phyloP scores from a whole-genome alignment of 805 yeast species.

The Nakazawaea wyomingensis region DNA sequence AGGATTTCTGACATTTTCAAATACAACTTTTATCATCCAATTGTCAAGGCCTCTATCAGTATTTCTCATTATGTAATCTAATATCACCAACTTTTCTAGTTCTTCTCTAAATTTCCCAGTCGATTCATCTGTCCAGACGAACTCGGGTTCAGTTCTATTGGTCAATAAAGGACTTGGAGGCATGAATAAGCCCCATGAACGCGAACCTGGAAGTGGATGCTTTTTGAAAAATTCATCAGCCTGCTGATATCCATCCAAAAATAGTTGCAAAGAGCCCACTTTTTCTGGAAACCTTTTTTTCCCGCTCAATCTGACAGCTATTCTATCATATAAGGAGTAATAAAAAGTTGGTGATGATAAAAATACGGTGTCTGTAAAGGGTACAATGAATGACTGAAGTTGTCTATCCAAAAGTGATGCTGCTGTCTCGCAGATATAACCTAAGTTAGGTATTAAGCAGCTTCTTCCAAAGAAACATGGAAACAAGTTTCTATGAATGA shows the following conservation, averaged over 20 bases:
- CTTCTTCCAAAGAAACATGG: slow-evolving; percentile 76
- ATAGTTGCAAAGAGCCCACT: slow-evolving; percentile 64
- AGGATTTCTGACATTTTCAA: slow-evolving; percentile 23
- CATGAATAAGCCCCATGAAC: slow-evolving; percentile 14
- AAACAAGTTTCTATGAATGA: slow-evolving; percentile 69
- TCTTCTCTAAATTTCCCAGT: slow-evolving; percentile 52
- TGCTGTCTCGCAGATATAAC: slow-evolving; percentile 68
- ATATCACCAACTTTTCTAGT: slow-evolving; percentile 61
- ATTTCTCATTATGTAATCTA: slow-evolving; percentile 69
- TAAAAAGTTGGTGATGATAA: slow-evolving; percentile 46
- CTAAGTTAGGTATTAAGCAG: slow-evolving; percentile 67
- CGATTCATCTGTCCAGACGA: slow-evolving; percentile 49
- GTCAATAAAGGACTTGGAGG: background rate
- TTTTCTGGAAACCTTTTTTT: slow-evolving; percentile 35
- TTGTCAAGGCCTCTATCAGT: slow-evolving; percentile 73
- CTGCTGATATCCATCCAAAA: slow-evolving; percentile 50
- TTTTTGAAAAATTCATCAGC: slow-evolving; percentile 55
- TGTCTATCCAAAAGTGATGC: slow-evolving; percentile 63
- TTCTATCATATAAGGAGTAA: slow-evolving; percentile 44
- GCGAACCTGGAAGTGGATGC: slow-evolving; percentile 52
- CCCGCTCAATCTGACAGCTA: slow-evolving; percentile 17
- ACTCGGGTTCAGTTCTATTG: slow-evolving; percentile 20
- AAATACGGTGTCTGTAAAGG: slow-evolving; percentile 54
- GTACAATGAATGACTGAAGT: slow-evolving; percentile 55
- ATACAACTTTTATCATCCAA: slow-evolving; percentile 67